A percentile compares a stretch with the other conserved stretches of the same genome.
phyloP scores from a whole-genome alignment of 2,329 filamentous ascomycete genomes.

The Aspergillus fischeri region DNA sequence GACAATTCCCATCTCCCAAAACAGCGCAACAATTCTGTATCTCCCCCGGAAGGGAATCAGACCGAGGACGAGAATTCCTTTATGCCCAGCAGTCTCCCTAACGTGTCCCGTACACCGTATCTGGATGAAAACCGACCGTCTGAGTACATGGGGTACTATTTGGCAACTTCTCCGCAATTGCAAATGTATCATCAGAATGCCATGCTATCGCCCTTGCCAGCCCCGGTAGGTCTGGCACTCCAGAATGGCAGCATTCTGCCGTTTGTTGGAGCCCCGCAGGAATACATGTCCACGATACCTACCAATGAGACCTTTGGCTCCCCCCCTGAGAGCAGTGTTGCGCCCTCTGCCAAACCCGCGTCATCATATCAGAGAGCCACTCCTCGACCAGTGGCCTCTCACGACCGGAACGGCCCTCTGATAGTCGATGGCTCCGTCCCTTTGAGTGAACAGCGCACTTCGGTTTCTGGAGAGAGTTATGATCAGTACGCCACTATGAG shows the following conservation, averaged over 20 bases:
- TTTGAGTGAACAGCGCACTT: slow-evolving; percentile 32
- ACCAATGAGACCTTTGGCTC: slow-evolving; percentile 21
- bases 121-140: slow-evolving; percentile 36
- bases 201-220: slow-evolving; percentile 35
- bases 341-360: slow-evolving; percentile 16
- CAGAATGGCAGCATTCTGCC: slow-evolving; percentile 36
- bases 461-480: slow-evolving; percentile 30
- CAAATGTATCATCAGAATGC: slow-evolving; percentile 38
- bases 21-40: slow-evolving; percentile 29
- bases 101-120: slow-evolving; percentile 28
- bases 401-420: slow-evolving; percentile 37
- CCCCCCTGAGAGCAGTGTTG: slow-evolving; percentile 21
- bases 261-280: slow-evolving; percentile 28
- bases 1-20: slow-evolving; percentile 28
- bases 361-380: slow-evolving; percentile 20
- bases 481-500: slow-evolving; percentile 35
- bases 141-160: slow-evolving; percentile 46
- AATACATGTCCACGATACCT: slow-evolving; percentile 28
- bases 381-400: slow-evolving; percentile 25
- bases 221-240: slow-evolving; percentile 36
- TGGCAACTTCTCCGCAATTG: slow-evolving; percentile 41
- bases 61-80: slow-evolving; percentile 31
- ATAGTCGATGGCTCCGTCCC: slow-evolving; percentile 47
- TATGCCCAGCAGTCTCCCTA: slow-evolving; percentile 31
- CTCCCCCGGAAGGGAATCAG: slow-evolving; percentile 26